phyloP scores from a whole-genome alignment of 192 early-diverging fungal genomes.

The Mortierella antarctica region DNA sequence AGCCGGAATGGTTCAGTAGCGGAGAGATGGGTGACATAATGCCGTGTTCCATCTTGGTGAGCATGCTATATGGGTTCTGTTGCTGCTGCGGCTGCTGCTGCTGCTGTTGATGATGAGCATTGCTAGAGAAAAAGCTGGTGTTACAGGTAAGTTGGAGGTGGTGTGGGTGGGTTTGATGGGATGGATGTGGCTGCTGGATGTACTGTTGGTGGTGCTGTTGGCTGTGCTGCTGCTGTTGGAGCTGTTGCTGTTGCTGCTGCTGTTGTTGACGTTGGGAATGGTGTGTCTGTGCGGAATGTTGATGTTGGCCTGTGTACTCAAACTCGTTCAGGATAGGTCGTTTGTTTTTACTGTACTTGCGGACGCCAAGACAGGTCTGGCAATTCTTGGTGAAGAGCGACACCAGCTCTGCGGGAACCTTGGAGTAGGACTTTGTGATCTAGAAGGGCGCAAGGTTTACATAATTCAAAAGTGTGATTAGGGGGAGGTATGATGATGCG shows the following conservation, averaged over 20 bases:
- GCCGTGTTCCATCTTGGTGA: slow-evolving; percentile 28
- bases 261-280: slow-evolving; percentile 10
- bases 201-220: slow-evolving; percentile 15
- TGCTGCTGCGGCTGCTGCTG: slow-evolving; percentile 7
- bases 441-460: neutral
- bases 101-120: neutral
- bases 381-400: slow-evolving; percentile 55
- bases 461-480: neutral
- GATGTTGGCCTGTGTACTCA: slow-evolving; percentile 33
- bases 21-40: slow-evolving; percentile 45
- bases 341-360: slow-evolving; percentile 54
- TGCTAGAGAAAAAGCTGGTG: slow-evolving; percentile 21
- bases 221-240: slow-evolving; percentile 6
- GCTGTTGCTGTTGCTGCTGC: slow-evolving; percentile 31
- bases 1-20: slow-evolving; percentile 27
- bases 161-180: slow-evolving; percentile 20
- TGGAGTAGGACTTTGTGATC: slow-evolving; percentile 54
- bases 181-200: slow-evolving; percentile 8
- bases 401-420: slow-evolving; percentile 48
- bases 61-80: neutral
- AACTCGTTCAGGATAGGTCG: slow-evolving; percentile 46
- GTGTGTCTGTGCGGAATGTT: neutral
- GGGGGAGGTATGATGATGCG: neutral
- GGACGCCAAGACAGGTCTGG: slow-evolving; percentile 50
- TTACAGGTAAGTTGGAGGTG: slow-evolving; percentile 43